Percentiles rank a stretch among this genome's conserved stretches.
phyloP scores from a whole-genome alignment of 2,329 filamentous ascomycete genomes.

The Colletotrichum paranaense region DNA sequence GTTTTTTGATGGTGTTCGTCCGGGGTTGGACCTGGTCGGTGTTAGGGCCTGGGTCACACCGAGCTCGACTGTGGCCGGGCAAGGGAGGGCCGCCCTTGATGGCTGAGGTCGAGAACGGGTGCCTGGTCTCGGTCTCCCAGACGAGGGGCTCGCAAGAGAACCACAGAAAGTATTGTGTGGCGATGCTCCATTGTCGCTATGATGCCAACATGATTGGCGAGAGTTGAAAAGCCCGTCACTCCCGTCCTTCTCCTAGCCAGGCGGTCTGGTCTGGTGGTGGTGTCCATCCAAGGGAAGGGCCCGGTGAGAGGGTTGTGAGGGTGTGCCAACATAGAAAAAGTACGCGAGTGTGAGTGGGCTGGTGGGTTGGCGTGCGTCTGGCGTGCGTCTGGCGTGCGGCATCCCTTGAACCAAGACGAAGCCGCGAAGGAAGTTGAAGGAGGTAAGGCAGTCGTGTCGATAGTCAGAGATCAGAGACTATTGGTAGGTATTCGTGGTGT shows the following conservation, averaged over 20 bases:
- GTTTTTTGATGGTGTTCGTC: slow-evolving; percentile 1
- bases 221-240: neutral
- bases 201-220: neutral
- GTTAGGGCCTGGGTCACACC: neutral
- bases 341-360: neutral
- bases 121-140: neutral
- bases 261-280: neutral
- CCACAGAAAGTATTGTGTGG: neutral
- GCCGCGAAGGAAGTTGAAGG: neutral
- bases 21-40: slow-evolving; percentile 11
- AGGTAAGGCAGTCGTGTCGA: neutral
- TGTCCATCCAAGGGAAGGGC: neutral
- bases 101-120: neutral
- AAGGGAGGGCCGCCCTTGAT: slow-evolving; percentile 13
- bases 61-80: neutral
- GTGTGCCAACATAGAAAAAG: neutral
- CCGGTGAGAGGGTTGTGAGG: neutral
- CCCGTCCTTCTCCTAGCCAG: neutral
- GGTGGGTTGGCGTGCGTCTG: slow-evolving; percentile 12
- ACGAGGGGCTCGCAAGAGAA: neutral
- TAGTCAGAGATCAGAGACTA: neutral
- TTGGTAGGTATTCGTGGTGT: neutral
- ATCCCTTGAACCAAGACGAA: neutral
- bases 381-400: neutral
- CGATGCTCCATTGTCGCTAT: neutral